Evolutionary conservation across 768 basidiomycete species (phyloP), one percentile per base, ranked within the genome.

Genomic region (Phylloporus sp.): DNA sequence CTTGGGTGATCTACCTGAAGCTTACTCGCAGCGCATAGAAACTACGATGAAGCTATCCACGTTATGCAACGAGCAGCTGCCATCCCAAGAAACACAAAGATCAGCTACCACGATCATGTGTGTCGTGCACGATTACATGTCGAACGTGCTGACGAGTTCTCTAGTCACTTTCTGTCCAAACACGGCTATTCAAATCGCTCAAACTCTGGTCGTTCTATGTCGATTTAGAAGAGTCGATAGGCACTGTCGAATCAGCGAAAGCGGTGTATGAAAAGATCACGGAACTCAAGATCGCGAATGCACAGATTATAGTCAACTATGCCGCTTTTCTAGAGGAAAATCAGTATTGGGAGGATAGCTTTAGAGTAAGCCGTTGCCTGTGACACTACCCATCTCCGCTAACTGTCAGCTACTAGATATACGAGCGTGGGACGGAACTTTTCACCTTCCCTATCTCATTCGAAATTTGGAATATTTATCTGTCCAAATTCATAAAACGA

Each of bases 171-270:
- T 76, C 93, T 16, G 88, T 87, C 1, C 97, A 98, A 76, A 76
- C 81, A 5, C 85, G 97, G 22, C 73, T 99, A 40, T 98, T 99
- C 82, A 99, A 99, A 65, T 97, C 94, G 0, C 74, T 99, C 51
- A 99, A 99, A 68, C 80, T 99, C 1, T 99, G 97, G 97, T 97
- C 95, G 0, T 98, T 97, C 75, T 97, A 95, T 65, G 88, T 95
- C 59, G 97, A 99, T 63, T 78, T 98, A 16, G 95, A 98, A 68
- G 97, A 99, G 67, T 95, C 94, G 0, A 91, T 98, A 61, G 95
- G 95, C 1, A 85, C 92, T 0, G 88, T 97, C 16, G 93, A 95
- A 51, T 88, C 87, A 0, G 78, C 95, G 2, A 97, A 98, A 69
- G 80, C 79, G 0, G 91, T 95, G 2, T 98, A 98, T 64, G 95